Percentiles rank a stretch among this genome's conserved stretches.
Evolutionary conservation across 1,139 yeast species (phyloP).

Genomic region (Wickerhamomyces sp.): DNA sequence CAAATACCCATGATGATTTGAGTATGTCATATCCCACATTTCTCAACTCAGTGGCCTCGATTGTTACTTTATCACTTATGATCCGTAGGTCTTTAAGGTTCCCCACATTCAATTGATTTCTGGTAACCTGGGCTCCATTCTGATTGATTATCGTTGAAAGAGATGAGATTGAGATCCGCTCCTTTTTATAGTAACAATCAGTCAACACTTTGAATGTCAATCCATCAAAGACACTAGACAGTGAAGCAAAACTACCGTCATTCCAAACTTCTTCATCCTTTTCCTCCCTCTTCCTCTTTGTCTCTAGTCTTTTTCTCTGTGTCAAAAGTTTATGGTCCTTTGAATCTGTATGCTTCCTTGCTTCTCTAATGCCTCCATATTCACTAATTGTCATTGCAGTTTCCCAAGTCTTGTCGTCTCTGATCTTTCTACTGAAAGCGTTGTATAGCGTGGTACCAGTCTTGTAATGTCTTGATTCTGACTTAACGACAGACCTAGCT

Average conservation of each 20-base stretch:
- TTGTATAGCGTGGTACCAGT: conserved; percentile 70
- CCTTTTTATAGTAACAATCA: conserved; percentile 32
- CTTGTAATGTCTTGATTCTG: conserved; percentile 46
- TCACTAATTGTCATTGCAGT: conserved; percentile 57
- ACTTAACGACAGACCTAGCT: conserved; percentile 65
- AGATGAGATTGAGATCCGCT: conserved; percentile 31
- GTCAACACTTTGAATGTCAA: conserved; percentile 37
- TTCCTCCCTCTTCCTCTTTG: conserved; percentile 13
- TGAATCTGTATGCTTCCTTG: conserved; percentile 10
- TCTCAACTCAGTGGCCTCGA: conserved; percentile 39
- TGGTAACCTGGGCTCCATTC: conserved; percentile 46
- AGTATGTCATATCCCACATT: conserved; percentile 54
- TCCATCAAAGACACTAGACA: conserved; percentile 28
- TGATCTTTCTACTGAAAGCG: conserved; percentile 62
- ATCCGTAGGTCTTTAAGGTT: conserved; percentile 22
- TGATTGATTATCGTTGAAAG: conserved; percentile 36
- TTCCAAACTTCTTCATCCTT: conserved; percentile 21
- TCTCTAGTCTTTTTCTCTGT: conserved; percentile 12
- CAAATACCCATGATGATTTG: conserved; percentile 67
- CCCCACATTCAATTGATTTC: conserved; percentile 19
- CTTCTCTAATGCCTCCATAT: conserved; percentile 35
- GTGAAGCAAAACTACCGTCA: conserved; percentile 8
- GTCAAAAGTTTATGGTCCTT: conserved; percentile 17
- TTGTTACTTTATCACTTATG: conserved; percentile 47
- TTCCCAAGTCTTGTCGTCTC: conserved; percentile 63